Evolutionary conservation across 2,329 filamentous ascomycete genomes (phyloP).

Genomic region (Podosphaera xanthii): DNA sequence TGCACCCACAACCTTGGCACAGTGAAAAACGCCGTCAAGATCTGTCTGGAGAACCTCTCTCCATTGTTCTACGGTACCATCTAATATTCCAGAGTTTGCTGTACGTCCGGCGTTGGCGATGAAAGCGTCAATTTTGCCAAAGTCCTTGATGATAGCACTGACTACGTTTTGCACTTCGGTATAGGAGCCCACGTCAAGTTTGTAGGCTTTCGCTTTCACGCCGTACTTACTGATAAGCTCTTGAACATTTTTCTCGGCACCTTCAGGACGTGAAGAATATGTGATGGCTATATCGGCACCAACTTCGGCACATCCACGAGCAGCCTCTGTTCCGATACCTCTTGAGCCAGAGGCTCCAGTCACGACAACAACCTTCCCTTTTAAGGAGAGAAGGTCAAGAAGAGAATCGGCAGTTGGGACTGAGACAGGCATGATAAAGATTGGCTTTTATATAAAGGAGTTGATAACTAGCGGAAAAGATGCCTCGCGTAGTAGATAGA

Average conservation of each 20-base stretch:
- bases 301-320: constrained; percentile 30
- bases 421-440: constrained; percentile 28
- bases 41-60: constrained; percentile 41
- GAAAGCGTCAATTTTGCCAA: constrained; percentile 44
- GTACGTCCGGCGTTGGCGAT: constrained; percentile 51
- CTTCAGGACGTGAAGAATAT: constrained; percentile 35
- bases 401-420: constrained; percentile 34
- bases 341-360: constrained; percentile 41
- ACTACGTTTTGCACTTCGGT: constrained; percentile 28
- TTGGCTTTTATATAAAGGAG: not conserved
- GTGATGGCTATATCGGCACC: constrained; percentile 35
- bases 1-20: constrained; percentile 41
- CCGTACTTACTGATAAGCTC: constrained; percentile 35
- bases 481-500: not conserved
- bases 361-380: constrained; percentile 37
- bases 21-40: constrained; percentile 41
- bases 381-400: constrained; percentile 36
- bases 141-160: constrained; percentile 39
- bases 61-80: constrained; percentile 45
- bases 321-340: constrained; percentile 45
- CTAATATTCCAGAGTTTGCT: constrained; percentile 43
- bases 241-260: constrained; percentile 42
- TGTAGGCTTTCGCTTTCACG: constrained; percentile 45
- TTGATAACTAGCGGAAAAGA: not conserved
- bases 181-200: constrained; percentile 35